Base-by-base conservation (phyloP, 352 stramenopile species). In the Phytophthora niederhauseri region DNA sequence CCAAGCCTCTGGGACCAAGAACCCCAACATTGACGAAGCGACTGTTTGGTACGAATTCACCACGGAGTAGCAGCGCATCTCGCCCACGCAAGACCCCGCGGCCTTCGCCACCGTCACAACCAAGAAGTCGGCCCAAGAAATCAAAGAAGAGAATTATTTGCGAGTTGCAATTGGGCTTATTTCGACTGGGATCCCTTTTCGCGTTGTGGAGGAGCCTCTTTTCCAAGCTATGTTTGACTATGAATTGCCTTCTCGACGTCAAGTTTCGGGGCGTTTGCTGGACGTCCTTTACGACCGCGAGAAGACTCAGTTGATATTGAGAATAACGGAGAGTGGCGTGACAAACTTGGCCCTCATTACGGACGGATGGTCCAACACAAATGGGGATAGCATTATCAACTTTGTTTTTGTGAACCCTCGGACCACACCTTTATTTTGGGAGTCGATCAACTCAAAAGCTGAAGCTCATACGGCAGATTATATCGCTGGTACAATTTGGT, bases 331-430 rank as follows among this genome's bases (percentile, higher is more conserved):
- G n/a, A 20, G 41, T 49, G 41, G 41, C 14, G 41, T 49, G 15
- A 19, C 41, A 2, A 49, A 49, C 41, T 49, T 49, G 48, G 20
- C 48, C 8, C 22, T 54, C 20, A 43, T 70, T 2, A 70, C 50
- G 0, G 64, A 71, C 45, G 57, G 57, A 3, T 71, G 57, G 43
- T 62, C 57, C 0, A 66, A 54, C 17, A 48, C 19, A 4, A 62
- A 48, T 8, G 57, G 45, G 9, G 57, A 72, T 24, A 61, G 56
- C 36, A 60, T 65, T 3, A 70, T 65, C 14, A 66, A 72, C 26
- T 66, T 50, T 19, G 31, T 66, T 15, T 34, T 72, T 5, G 57
- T 60, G 4, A 66, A 57, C 12, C 24, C 63, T 2, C 28, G 19
- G 2, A 51, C 63, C 19, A 15, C 52, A 7, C 55, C 56, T 7